These are phyloP conservation scores for Monilinia fructicola DNA, from an alignment of 2,329 filamentous ascomycete species.

Conservation along the genomic window DNA sequence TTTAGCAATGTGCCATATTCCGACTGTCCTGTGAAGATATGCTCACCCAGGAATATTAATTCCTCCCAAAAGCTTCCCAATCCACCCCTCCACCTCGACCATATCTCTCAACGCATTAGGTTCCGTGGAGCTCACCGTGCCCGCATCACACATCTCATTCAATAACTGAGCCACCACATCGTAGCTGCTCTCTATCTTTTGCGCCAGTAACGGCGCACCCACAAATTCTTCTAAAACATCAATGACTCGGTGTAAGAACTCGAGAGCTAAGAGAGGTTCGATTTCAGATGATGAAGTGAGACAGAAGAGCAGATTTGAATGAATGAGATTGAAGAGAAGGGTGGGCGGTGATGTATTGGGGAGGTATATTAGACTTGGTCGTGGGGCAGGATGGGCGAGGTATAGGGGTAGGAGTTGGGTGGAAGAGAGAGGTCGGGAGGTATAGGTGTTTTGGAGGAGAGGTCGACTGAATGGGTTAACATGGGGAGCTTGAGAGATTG, in stretches of 20 bases:
- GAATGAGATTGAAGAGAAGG: constrained; percentile 82
- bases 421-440: constrained; percentile 75
- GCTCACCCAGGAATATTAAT: constrained; percentile 76
- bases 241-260: constrained; percentile 90
- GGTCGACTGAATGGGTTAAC: constrained; percentile 58
- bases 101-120: constrained; percentile 88
- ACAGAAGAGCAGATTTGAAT: constrained; percentile 83
- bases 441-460: constrained; percentile 86
- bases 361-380: constrained; percentile 84
- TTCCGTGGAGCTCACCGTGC: constrained; percentile 85
- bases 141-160: constrained; percentile 94
- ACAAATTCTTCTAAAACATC: constrained; percentile 95
- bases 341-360: constrained; percentile 80
- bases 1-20: neutral
- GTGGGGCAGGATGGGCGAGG: constrained; percentile 75
- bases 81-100: constrained; percentile 86
- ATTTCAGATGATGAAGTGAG: constrained; percentile 82
- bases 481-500: constrained; percentile 9
- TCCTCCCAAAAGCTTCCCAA: constrained; percentile 84
- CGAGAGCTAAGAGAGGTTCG: constrained; percentile 84
- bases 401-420: constrained; percentile 80
- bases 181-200: constrained; percentile 86
- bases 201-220: constrained; percentile 78
- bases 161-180: constrained; percentile 92
- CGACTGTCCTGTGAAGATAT: neutral